These are phyloP conservation scores for Mortierella sp. DNA, from an alignment of 371 early-diverging fungal species.

Conservation along the genomic window DNA sequence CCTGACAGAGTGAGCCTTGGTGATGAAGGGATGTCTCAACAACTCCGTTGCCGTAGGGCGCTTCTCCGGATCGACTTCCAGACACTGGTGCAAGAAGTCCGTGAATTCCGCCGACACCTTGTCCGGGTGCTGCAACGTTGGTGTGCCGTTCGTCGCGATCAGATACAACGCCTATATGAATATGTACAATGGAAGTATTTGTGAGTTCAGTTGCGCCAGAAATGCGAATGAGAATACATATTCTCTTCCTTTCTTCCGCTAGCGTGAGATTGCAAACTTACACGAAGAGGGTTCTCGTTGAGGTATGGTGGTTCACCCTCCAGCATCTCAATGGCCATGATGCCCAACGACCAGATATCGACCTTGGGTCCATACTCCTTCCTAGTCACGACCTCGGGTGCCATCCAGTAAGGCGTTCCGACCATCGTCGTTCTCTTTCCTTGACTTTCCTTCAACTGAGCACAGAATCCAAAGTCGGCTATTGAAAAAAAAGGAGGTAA, in stretches of 20 bases:
- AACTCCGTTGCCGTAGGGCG: conserved; percentile 88
- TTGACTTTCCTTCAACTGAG: conserved; percentile 85
- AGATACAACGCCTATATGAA: conserved; percentile 83
- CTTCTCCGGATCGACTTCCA: conserved; percentile 90
- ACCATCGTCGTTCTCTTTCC: conserved; percentile 93
- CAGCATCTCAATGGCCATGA: conserved; percentile 95
- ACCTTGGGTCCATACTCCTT: conserved; percentile 95
- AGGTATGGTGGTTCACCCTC: conserved; percentile 97
- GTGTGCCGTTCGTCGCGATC: conserved; percentile 98
- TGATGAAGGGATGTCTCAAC: conserved; percentile 88
- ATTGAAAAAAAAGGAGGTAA: conserved; percentile 6
- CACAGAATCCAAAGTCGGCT: conserved; percentile 97
- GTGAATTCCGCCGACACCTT: conserved; percentile 81
- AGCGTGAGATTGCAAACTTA: conserved; percentile 18
- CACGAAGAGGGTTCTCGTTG: conserved; percentile 89
- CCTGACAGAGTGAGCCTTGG: conserved; percentile 86
- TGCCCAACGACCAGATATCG: conserved; percentile 98
- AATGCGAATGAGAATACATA: background rate
- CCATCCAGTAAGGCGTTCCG: conserved; percentile 97
- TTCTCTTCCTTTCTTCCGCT: no score
- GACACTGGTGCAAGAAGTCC: conserved; percentile 86
- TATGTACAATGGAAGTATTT: background rate
- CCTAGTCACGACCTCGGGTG: conserved; percentile 94
- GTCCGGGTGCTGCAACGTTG: conserved; percentile 91
- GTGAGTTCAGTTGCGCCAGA: background rate